Conservation (phyloP, 2,329 filamentous ascomycete species). For the Phyllosticta capitalensis region DNA sequence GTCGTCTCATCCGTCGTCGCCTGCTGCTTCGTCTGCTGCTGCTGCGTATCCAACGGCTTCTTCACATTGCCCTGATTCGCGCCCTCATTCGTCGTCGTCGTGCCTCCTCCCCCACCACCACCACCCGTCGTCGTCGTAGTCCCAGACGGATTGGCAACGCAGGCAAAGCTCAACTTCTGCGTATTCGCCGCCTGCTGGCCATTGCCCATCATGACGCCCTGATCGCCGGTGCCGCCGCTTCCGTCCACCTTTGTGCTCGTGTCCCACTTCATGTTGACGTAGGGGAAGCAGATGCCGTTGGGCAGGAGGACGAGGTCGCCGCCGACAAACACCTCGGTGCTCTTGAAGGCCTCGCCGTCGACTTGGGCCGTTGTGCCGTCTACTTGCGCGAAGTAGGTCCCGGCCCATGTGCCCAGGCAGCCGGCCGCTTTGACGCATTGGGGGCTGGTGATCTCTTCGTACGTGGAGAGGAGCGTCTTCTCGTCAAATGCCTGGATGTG, state of each 20-base stretch:
- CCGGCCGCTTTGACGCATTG: slow-evolving; percentile 47
- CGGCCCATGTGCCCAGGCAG: slow-evolving; percentile 49
- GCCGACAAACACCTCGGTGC: slow-evolving; percentile 45
- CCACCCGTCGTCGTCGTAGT: too few relatives aligned
- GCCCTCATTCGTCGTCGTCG: not conserved
- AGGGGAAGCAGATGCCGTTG: slow-evolving; percentile 54
- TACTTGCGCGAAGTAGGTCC: slow-evolving; percentile 51
- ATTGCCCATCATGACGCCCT: not conserved
- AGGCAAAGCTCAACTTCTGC: not conserved
- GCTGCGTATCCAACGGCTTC: not conserved
- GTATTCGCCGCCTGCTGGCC: not conserved
- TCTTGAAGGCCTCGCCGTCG: slow-evolving; percentile 41
- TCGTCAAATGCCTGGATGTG: slow-evolving; percentile 47
- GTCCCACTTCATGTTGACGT: slow-evolving; percentile 47
- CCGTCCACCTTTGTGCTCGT: not conserved
- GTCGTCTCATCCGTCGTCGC: not conserved
- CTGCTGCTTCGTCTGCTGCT: not conserved
- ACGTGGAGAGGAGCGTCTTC: slow-evolving; percentile 45
- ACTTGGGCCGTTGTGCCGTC: slow-evolving; percentile 38
- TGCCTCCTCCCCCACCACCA: not conserved
- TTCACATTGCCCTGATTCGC: not conserved
- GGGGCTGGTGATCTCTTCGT: slow-evolving; percentile 52
- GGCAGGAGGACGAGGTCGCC: slow-evolving; percentile 52
- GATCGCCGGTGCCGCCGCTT: not conserved
- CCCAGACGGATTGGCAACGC: not conserved